Base-by-base conservation (phyloP, 768 basidiomycete species). In the Lentinula lateritia region DNA sequence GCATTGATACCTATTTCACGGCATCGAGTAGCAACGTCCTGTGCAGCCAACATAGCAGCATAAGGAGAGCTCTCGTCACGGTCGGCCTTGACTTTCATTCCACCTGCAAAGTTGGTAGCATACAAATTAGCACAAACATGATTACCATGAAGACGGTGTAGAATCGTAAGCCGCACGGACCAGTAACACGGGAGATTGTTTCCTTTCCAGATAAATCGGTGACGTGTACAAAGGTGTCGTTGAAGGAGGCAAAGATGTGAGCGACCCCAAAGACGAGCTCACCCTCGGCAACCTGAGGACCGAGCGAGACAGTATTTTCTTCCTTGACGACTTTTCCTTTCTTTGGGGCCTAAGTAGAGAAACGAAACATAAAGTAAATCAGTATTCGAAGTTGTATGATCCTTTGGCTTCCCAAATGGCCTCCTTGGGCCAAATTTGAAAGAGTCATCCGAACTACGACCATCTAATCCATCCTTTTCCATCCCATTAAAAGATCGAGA, bases 81-180 rank as follows among this genome's bases (percentile, higher is more conserved):
- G 78, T 99, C 97, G 12, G 96, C 97, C 83, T 98, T 99, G 79
- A 99, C 97, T 83, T 98, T 98, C 97, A 98, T 98, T 63, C 97
- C 97, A 75, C 93, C 93, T 92, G 59, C 5, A 35, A 16, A 35
- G 28, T 28, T 3, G 28, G 28, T 28, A 28, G 0, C 28, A 28
- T 36, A 32, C 18, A 15, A 39, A 63, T 38, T 9, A 32, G 8
- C 16, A 45, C 2, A 15, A 10, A 46, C n/a, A n/a, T 38, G 60
- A 48, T 18, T 34, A 39, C 8, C 28, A 12, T 28, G 20, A 18
- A 58, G 16, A 59, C 61, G 13, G 8, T 28, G 15, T 15, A 38
- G 52, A 28, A 53, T 18, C 43, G 43, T 18, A 50, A 45, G 23
- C 28, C 28, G 18, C 8, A 77, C 84, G 69, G 62, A 90, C 95